These are phyloP conservation scores for Nicotiana paniculata DNA, from an alignment of 257 asterid genomes.

Conservation along the genomic window DNA sequence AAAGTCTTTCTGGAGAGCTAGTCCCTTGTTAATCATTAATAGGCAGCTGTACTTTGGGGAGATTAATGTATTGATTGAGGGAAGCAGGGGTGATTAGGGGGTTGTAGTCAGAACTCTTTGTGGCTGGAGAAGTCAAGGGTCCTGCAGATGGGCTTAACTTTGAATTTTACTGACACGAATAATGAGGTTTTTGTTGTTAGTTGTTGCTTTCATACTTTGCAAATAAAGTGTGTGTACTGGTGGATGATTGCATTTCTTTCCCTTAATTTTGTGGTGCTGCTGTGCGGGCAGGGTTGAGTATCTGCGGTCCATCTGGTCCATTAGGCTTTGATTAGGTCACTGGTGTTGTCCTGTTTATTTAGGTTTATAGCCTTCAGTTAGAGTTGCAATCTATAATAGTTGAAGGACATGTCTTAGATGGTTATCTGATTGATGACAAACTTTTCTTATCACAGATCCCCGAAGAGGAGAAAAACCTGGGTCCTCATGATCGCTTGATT, in stretches of 20 bases:
- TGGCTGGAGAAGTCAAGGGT: background rate
- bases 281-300: background rate
- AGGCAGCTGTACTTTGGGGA: background rate
- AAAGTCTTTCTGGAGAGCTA: background rate
- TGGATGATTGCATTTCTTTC: slow-evolving; percentile 4
- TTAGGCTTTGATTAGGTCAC: background rate
- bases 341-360: background rate
- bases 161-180: background rate
- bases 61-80: background rate
- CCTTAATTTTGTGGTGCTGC: slow-evolving; percentile 3
- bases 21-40: background rate
- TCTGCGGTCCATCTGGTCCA: background rate
- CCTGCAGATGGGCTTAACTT: background rate
- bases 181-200: background rate
- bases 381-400: background rate
- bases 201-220: background rate
- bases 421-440: background rate
- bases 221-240: background rate
- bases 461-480: slow-evolving; percentile 25
- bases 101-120: background rate
- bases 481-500: slow-evolving; percentile 26
- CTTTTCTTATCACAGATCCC: slow-evolving; percentile 18
- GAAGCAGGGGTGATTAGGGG: background rate
- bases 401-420: background rate
- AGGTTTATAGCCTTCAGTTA: background rate